Base-by-base conservation (phyloP, 768 basidiomycete species). In the Cystoderma amianthinum region DNA sequence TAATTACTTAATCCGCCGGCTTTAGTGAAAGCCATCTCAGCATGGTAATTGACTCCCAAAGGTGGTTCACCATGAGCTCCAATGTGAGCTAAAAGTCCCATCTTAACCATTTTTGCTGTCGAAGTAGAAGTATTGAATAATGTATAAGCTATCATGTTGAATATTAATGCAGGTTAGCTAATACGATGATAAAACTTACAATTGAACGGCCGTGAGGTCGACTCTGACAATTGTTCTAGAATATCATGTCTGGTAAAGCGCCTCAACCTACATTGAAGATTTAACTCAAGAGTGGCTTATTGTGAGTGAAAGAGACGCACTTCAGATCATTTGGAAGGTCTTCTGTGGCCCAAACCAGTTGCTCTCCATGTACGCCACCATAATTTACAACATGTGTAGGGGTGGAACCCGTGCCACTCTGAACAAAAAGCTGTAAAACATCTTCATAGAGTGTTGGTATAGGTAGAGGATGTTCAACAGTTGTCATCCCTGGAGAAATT, bases 301-400 rank as follows among this genome's bases (percentile, higher is more conserved):
- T 19, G 35, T 9, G 24, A 18, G 24, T 39, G 36, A 2, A 37
- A n/a, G 18, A 30, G 6, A 54, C 63, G 2, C 58, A 84, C 84
- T 85, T 86, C 10, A 74, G 65, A 60, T 85, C 76, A 45, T 80
- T 76, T 7, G 83, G 79, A 2, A 85, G 59, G 56, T 85, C 76
- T 25, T 74, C 63, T 2, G 55, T 67, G 3, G 81, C 80, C 83
- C 84, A 87, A 10, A 86, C 67, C 41, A 68, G 60, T 47, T 86
- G 74, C 47, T 87, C 84, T 3, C 84, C 85, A 54, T 58, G 71
- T 2, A 65, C 67, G 15, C 85, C 85, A n/a, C 85, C 85, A 52
- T 86, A 87, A 52, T 85, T 79, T 18, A 86, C 85, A 21, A 85
- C 60, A 47, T 86, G 85, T 0, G 85, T 87, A 2, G 85, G 85